These are phyloP conservation scores for Pseudogymnoascus sp. DNA, from an alignment of 2,329 filamentous ascomycete genomes.

Conservation along the genomic window DNA sequence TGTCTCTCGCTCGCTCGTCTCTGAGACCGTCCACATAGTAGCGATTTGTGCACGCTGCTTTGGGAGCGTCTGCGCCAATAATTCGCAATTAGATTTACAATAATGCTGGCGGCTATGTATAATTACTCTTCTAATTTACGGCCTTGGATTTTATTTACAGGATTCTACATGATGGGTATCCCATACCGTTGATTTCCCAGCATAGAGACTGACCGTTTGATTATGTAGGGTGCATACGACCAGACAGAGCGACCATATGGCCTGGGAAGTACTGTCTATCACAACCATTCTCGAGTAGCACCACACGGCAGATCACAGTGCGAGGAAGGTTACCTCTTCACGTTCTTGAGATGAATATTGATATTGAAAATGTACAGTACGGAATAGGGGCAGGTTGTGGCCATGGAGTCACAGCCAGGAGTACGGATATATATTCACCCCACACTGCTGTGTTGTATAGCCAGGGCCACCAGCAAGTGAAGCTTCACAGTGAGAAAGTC, in stretches of 20 bases:
- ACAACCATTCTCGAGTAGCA: not conserved
- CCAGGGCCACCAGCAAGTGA: not conserved
- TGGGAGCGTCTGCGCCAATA: slow-evolving; percentile 6
- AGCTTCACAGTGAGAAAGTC: not conserved
- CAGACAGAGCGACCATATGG: not conserved
- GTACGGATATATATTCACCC: not conserved
- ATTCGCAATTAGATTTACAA: not conserved
- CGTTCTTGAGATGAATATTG: not conserved
- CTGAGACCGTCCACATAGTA: slow-evolving; percentile 4
- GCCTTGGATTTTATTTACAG: not conserved
- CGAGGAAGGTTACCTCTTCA: not conserved
- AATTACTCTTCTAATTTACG: not conserved
- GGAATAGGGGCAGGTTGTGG: not conserved
- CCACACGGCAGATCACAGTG: not conserved
- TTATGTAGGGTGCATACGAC: not conserved
- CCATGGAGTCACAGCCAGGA: not conserved
- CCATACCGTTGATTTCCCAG: not conserved
- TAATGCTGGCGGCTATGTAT: not conserved
- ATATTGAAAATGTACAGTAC: not conserved
- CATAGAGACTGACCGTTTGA: not conserved
- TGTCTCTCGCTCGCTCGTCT: slow-evolving; percentile 1
- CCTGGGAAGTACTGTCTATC: not conserved
- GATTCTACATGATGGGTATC: not conserved
- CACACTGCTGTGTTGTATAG: not conserved
- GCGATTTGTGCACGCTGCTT: not conserved